A percentile compares a stretch with the other conserved stretches of the same genome.
phyloP scores from a whole-genome alignment of 257 asterid species.

The Ilex asprella region DNA sequence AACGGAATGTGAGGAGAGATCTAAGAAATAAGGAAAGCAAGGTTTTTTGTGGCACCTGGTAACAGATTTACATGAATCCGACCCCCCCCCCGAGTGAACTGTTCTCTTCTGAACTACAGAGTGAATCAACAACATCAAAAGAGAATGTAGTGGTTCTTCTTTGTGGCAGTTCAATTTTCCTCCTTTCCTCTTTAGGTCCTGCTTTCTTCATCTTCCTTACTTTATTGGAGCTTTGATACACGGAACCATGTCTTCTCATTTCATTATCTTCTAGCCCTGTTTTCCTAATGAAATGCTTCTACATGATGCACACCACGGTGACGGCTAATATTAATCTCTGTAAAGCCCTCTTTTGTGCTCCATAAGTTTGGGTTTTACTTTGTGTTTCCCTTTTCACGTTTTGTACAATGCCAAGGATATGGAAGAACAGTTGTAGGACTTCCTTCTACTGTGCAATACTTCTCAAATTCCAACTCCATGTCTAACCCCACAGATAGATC shows the following conservation, averaged over 20 bases:
- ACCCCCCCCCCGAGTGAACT: constrained; percentile 27
- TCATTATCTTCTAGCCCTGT: constrained; percentile 27
- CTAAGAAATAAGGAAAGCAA: constrained; percentile 11
- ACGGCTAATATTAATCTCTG: constrained; percentile 46
- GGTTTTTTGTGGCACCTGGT: constrained; percentile 16
- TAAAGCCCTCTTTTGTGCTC: constrained; percentile 19
- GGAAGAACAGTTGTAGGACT: constrained; percentile 96
- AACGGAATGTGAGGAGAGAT: constrained; percentile 19
- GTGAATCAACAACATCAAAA: constrained; percentile 55
- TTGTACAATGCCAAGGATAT: constrained; percentile 37
- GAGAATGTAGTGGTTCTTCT: constrained; percentile 35
- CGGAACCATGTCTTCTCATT: constrained; percentile 47
- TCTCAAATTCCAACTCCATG: constrained; percentile 62
- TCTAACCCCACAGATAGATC: constrained; percentile 35
- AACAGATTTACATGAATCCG: constrained; percentile 28
- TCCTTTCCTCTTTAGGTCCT: constrained; percentile 38
- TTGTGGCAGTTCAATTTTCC: constrained; percentile 61
- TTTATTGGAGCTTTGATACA: constrained; percentile 68
- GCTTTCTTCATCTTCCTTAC: constrained; percentile 28
- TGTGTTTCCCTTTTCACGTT: constrained; percentile 40
- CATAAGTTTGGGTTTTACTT: constrained; percentile 1
- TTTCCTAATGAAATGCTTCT: constrained; percentile 39
- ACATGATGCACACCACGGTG: constrained; percentile 72
- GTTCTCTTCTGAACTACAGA: constrained; percentile 63
- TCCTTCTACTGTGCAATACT: constrained; percentile 72